Evolutionary conservation across 1,284 basidiomycete genomes (phyloP).

Genomic region (Moesziomyces globuligerus): DNA sequence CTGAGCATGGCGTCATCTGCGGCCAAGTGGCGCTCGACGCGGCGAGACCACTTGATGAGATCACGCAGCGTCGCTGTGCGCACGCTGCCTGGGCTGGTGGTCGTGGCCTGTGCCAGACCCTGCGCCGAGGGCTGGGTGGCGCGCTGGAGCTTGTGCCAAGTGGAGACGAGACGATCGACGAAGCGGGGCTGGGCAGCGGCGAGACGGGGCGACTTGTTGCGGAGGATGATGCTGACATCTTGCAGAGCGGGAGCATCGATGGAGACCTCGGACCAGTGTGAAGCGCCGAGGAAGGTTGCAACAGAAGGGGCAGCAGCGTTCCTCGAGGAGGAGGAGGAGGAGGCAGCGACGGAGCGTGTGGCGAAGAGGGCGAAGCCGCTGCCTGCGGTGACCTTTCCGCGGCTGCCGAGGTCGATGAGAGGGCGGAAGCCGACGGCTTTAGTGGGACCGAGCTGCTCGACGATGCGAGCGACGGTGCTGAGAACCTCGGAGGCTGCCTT

Average conservation of each 20-base stretch:
- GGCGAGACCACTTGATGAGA: constrained; percentile 84
- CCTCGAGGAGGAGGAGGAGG: constrained; percentile 65
- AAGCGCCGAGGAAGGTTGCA: constrained; percentile 77
- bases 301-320: constrained; percentile 33
- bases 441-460: constrained; percentile 77
- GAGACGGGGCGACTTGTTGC: constrained; percentile 40
- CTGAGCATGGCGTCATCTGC: constrained; percentile 14
- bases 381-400: constrained; percentile 66
- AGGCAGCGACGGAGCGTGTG: constrained; percentile 58
- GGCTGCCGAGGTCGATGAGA: constrained; percentile 70
- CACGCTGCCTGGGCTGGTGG: constrained; percentile 27
- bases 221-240: constrained; percentile 57
- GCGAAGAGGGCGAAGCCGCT: constrained; percentile 69
- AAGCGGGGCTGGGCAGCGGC: constrained; percentile 28
- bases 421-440: constrained; percentile 82
- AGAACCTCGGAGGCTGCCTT: constrained; percentile 62
- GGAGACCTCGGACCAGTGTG: constrained; percentile 63
- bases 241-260: constrained; percentile 39
- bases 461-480: constrained; percentile 70
- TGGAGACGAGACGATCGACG: constrained; percentile 45
- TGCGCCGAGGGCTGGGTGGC: constrained; percentile 33
- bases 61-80: constrained; percentile 77
- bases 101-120: constrained; percentile 4
- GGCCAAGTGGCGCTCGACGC: constrained; percentile 74
- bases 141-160: constrained; percentile 52